A percentile compares a stretch with the other conserved stretches of the same genome.
These are phyloP conservation scores for Saksenaea vasiformis DNA, from an alignment of 371 early-diverging fungal species.

Conservation along the genomic window DNA sequence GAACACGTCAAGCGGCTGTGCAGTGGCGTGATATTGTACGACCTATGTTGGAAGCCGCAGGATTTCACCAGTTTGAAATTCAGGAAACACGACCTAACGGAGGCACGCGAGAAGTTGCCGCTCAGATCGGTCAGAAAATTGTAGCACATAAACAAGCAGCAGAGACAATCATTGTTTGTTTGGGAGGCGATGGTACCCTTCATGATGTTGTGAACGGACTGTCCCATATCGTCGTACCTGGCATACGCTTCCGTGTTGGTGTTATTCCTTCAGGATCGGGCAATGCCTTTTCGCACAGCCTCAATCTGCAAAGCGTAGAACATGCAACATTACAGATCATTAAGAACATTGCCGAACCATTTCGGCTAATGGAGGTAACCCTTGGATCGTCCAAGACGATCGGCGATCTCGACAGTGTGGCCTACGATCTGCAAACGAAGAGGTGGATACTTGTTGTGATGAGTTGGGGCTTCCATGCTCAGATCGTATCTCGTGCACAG, in stretches of 20 bases:
- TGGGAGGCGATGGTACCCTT: conserved; percentile 53
- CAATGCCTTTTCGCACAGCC: conserved; percentile 46
- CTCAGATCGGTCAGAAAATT: not conserved
- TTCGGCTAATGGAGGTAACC: conserved; percentile 33
- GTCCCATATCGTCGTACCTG: conserved; percentile 16
- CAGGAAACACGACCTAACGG: conserved; percentile 10
- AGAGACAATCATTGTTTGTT: conserved; percentile 25
- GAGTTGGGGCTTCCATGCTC: conserved; percentile 58
- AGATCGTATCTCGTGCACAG: conserved; percentile 44
- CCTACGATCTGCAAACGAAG: not conserved
- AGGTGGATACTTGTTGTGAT: conserved; percentile 40
- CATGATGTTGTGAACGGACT: conserved; percentile 52
- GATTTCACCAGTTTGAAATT: conserved; percentile 11
- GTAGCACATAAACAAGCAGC: not conserved
- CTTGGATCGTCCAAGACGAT: conserved; percentile 22
- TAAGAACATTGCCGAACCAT: conserved; percentile 27
- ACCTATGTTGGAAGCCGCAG: conserved; percentile 24
- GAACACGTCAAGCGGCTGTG: conserved; percentile 9
- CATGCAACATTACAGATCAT: conserved; percentile 40
- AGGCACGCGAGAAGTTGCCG: conserved; percentile 11
- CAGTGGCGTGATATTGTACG: conserved; percentile 20
- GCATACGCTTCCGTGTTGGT: conserved; percentile 25
- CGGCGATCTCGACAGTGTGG: conserved; percentile 1
- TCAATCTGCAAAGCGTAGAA: conserved; percentile 27
- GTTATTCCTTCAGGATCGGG: conserved; percentile 49